Evolutionary conservation across 768 basidiomycete species (phyloP).

Genomic region (Suillus paluster): DNA sequence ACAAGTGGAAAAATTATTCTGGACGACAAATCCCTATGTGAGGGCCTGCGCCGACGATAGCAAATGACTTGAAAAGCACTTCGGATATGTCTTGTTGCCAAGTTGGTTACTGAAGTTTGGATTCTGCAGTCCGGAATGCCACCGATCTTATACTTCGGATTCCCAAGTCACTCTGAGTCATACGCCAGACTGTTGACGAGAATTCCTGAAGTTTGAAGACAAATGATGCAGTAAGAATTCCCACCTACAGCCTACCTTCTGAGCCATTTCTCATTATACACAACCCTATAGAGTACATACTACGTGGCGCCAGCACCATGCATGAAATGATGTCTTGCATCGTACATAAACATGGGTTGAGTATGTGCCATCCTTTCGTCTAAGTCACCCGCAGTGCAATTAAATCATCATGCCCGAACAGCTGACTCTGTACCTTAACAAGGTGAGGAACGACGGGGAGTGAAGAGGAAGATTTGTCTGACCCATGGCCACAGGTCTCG

Average conservation of each 20-base stretch:
- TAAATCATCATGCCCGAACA: slow-evolving; percentile 26
- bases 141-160: neutral
- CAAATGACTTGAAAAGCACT: slow-evolving; percentile 12
- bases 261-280: too few relatives aligned
- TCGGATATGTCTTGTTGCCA: slow-evolving; percentile 13
- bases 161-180: neutral
- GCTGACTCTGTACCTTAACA: slow-evolving; percentile 47
- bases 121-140: slow-evolving; percentile 10
- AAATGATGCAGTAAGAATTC: too few relatives aligned
- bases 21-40: slow-evolving; percentile 11
- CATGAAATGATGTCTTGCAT: too few relatives aligned
- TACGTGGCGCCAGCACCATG: too few relatives aligned
- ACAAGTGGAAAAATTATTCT: too few relatives aligned
- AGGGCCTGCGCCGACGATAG: slow-evolving; percentile 13
- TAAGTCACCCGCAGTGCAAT: slow-evolving; percentile 7
- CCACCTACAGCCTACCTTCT: too few relatives aligned
- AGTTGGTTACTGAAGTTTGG: neutral
- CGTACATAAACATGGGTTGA: slow-evolving; percentile 8
- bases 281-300: too few relatives aligned
- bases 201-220: too few relatives aligned
- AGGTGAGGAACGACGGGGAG: slow-evolving; percentile 33
- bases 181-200: too few relatives aligned
- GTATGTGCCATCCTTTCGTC: too few relatives aligned
- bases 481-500: slow-evolving; percentile 44
- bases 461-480: neutral